phyloP scores from a whole-genome alignment of 768 basidiomycete species.

The Filobasidium wieringae region DNA sequence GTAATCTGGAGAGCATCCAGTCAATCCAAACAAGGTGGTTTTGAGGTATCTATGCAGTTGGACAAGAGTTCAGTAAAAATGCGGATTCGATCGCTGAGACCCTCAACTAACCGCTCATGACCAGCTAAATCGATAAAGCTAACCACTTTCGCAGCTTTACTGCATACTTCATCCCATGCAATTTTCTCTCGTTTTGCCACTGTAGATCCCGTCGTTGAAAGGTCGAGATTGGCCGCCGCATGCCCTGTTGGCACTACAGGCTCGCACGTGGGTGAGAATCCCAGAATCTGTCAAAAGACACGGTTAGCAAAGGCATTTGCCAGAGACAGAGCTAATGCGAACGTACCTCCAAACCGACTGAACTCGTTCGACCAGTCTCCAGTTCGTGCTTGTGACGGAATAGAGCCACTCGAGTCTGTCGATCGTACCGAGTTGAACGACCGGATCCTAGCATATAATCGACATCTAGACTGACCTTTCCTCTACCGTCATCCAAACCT shows the following conservation, averaged over 20 bases:
- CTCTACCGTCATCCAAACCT: constrained; percentile 37
- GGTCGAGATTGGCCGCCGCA: constrained; percentile 30
- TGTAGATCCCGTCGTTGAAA: constrained; percentile 16
- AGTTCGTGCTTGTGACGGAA: constrained; percentile 97
- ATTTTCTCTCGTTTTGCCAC: constrained; percentile 57
- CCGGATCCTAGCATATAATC: constrained; percentile 45
- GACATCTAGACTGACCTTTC: constrained; percentile 17
- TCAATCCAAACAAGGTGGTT: constrained; percentile 88
- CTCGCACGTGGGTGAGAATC: constrained; percentile 63
- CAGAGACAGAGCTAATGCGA: neutral
- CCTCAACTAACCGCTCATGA: constrained; percentile 76
- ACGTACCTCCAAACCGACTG: constrained; percentile 88
- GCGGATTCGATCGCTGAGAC: neutral
- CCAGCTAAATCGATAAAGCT: constrained; percentile 94
- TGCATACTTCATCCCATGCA: constrained; percentile 89
- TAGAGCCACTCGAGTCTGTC: constrained; percentile 55
- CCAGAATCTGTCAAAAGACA: constrained; percentile 55
- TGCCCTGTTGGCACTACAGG: constrained; percentile 60
- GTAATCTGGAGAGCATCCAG: constrained; percentile 76
- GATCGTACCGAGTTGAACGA: constrained; percentile 45
- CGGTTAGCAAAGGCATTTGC: no score
- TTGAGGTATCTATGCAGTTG: constrained; percentile 36
- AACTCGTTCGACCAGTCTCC: constrained; percentile 87
- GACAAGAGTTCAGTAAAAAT: neutral
- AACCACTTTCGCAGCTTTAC: constrained; percentile 78